These are phyloP conservation scores for Kockovaella imperatae DNA, from an alignment of 768 basidiomycete species.

Conservation along the genomic window DNA sequence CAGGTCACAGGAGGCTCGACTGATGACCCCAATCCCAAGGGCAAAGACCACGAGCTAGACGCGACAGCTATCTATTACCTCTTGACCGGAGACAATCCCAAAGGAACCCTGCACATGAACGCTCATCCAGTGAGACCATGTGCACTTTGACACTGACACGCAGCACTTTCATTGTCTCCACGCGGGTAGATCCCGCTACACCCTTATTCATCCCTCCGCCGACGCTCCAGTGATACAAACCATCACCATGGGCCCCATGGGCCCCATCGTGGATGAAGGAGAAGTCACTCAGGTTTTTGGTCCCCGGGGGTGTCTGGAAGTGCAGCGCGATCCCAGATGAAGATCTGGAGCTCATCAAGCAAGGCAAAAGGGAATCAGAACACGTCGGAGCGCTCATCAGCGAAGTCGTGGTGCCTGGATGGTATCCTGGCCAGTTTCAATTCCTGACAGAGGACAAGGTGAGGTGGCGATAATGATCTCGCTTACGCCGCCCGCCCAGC, in stretches of 20 bases:
- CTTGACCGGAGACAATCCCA: conserved; percentile 18
- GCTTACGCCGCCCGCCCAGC: conserved; percentile 3
- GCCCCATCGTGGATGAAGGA: conserved; percentile 47
- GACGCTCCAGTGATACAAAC: conserved; percentile 16
- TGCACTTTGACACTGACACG: not conserved
- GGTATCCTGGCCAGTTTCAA: conserved; percentile 34
- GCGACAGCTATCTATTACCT: conserved; percentile 37
- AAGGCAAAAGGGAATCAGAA: not conserved
- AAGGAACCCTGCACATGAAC: conserved; percentile 39
- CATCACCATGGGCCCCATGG: conserved; percentile 49
- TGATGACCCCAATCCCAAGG: not conserved
- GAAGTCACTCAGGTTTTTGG: conserved; percentile 51
- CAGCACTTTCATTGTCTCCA: conserved; percentile 26
- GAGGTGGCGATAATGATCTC: conserved; percentile 2
- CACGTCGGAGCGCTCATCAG: conserved; percentile 53
- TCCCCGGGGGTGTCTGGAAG: conserved; percentile 45
- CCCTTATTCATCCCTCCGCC: conserved; percentile 23
- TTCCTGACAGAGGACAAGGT: conserved; percentile 35
- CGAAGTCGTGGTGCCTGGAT: conserved; percentile 55
- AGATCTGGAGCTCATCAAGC: conserved; percentile 22
- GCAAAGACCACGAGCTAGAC: conserved; percentile 7
- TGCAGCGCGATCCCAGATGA: conserved; percentile 43
- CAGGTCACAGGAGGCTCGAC: not conserved
- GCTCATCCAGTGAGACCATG: conserved; percentile 19
- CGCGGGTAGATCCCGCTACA: conserved; percentile 24